A percentile compares a stretch with the other conserved stretches of the same genome.
Evolutionary conservation across 208 protist species (phyloP).

Genomic region (Crithidia acanthocephali): DNA sequence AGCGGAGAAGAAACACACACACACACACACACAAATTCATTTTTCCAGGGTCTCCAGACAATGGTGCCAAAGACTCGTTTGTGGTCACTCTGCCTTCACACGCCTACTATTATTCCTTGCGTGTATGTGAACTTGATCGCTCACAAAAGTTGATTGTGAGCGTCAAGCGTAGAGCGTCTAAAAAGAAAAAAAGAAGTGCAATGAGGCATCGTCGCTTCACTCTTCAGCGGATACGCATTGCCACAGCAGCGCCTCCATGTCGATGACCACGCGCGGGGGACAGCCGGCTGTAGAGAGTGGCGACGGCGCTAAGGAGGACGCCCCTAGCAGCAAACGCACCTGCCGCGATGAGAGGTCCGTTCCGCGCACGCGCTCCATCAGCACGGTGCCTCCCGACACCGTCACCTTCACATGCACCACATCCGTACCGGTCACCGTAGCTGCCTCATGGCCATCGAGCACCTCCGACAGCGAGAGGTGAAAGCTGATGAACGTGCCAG

Average conservation of each 20-base stretch:
- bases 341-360: conserved; percentile 29
- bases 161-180: too few relatives aligned
- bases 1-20: too few relatives aligned
- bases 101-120: too few relatives aligned
- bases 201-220: background rate
- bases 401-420: conserved; percentile 43
- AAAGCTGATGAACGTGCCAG: conserved; percentile 61
- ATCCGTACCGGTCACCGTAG: background rate
- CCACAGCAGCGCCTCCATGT: conserved; percentile 61
- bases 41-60: too few relatives aligned
- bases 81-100: too few relatives aligned
- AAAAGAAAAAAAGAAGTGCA: background rate
- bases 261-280: conserved; percentile 27
- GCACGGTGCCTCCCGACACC: conserved; percentile 43
- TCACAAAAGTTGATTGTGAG: too few relatives aligned
- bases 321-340: conserved; percentile 22
- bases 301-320: conserved; percentile 7
- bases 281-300: background rate
- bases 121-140: too few relatives aligned
- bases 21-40: too few relatives aligned
- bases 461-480: conserved; percentile 35
- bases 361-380: conserved; percentile 50
- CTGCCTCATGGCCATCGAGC: background rate
- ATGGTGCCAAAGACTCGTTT: too few relatives aligned
- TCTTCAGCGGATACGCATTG: conserved; percentile 4